Base-by-base conservation (phyloP, 1,284 basidiomycete species). In the Lignosus rhinocerotis region DNA sequence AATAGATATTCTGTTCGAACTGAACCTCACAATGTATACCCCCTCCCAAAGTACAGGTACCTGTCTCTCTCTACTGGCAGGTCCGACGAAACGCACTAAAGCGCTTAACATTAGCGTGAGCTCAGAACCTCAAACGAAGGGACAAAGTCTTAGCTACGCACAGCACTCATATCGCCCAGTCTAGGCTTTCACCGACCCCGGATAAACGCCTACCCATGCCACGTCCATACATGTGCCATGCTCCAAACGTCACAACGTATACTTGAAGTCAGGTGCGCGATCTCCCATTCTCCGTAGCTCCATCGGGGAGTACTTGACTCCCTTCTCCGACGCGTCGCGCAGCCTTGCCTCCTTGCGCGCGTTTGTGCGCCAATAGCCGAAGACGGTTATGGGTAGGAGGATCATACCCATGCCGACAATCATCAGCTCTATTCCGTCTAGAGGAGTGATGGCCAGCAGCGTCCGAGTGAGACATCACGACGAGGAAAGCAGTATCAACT, bases 381-480 rank as follows among this genome's bases (percentile, higher is more conserved):
- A 49, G 0, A 83, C 78, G 14, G 80, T 75, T 21, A 80, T 69
- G 0, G 85, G 84, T 0, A 84, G 67, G 43, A 69, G 21, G 3
- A 88, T 74, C 61, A 88, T 74, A 0, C 88, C 87, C 39, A 89
- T 80, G 2, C 79, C 80, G 25, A 88, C 77, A 56, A 90, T 85
- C 78, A 85, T 85, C 34, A 90, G 69, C 67, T 86, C 85, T 19
- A 87, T 62, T 3, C 74, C 84, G 66, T 88, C 87, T 88, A 25
- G 58, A 44, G 16, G 14, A 74, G 80, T 50, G 61, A 86, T 86
- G 82, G 30, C 87, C 87, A 11, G 12, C 36, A 6, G 36, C 36
- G 7, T 14, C 36, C 36, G 11, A 12, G 14, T 39, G 6, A 6
- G 36, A 39, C 11, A n/a, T n/a, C 9, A 14, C 12, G 36, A 14